These are phyloP conservation scores for Picochlorum sp. DNA, from an alignment of 139 green algal species.

Conservation along the genomic window DNA sequence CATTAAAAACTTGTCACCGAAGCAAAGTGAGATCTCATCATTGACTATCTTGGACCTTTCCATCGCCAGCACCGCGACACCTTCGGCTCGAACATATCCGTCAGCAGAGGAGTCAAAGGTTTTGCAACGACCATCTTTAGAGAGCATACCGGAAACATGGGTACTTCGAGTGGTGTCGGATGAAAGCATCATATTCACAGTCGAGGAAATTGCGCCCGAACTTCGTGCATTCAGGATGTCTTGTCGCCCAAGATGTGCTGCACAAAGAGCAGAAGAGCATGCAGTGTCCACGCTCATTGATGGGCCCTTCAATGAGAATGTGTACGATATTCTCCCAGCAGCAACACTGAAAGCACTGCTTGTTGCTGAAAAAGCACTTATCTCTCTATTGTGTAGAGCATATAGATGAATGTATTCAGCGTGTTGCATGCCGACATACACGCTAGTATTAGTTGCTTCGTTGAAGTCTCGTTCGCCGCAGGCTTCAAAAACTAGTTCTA, in stretches of 20 bases:
- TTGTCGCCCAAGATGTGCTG: constrained; percentile 20
- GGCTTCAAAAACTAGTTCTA: constrained; percentile 28
- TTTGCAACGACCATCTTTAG: constrained; percentile 39
- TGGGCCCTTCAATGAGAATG: constrained; percentile 52
- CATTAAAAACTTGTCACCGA: constrained; percentile 1
- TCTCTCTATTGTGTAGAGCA: constrained; percentile 4
- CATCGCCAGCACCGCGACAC: constrained; percentile 21
- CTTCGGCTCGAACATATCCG: constrained; percentile 46
- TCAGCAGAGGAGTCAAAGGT: constrained; percentile 36
- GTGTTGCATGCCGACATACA: constrained; percentile 9
- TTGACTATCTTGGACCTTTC: neutral
- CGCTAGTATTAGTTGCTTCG: constrained; percentile 2
- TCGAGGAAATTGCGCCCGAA: constrained; percentile 3
- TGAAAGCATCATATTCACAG: constrained; percentile 36
- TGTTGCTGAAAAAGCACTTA: constrained; percentile 24
- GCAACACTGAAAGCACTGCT: constrained; percentile 53
- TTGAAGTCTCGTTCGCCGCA: neutral
- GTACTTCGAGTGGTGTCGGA: constrained; percentile 24
- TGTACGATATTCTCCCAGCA: constrained; percentile 72
- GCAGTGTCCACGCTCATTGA: constrained; percentile 75
- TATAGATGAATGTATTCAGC: constrained; percentile 15
- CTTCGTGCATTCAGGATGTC: neutral
- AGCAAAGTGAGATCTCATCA: neutral
- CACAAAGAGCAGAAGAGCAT: constrained; percentile 65
- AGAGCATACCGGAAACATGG: constrained; percentile 42